These are phyloP conservation scores for Fistulifera pelliculosa DNA, from an alignment of 108 stramenopile genomes.

Conservation along the genomic window DNA sequence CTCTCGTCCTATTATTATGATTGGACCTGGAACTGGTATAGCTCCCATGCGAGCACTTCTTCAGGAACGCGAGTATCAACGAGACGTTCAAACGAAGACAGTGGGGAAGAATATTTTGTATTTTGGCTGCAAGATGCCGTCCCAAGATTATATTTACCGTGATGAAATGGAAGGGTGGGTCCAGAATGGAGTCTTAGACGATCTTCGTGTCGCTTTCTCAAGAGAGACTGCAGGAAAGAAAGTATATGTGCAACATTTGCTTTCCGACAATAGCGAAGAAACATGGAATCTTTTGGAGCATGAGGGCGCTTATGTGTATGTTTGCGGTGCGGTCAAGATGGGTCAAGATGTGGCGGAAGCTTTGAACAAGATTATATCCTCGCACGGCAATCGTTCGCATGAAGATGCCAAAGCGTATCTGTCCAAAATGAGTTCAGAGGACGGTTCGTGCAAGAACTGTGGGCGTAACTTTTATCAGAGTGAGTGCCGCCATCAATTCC, in stretches of 20 bases:
- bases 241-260: slow-evolving; percentile 94
- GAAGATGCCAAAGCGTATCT: slow-evolving; percentile 61
- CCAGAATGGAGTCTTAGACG: slow-evolving; percentile 52
- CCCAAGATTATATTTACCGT: slow-evolving; percentile 86
- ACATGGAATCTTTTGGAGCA: slow-evolving; percentile 65
- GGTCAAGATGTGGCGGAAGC: slow-evolving; percentile 77
- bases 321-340: slow-evolving; percentile 88
- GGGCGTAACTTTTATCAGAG: too few species aligned
- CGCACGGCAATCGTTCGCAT: slow-evolving; percentile 40
- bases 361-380: slow-evolving; percentile 38
- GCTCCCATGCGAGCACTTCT: slow-evolving; percentile 95
- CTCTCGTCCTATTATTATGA: slow-evolving; percentile 78
- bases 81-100: slow-evolving; percentile 11
- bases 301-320: slow-evolving; percentile 63
- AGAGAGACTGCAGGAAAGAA: slow-evolving; percentile 68
- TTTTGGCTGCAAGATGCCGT: slow-evolving; percentile 90
- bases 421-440: slow-evolving; percentile 43
- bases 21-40: slow-evolving; percentile 98
- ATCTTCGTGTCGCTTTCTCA: slow-evolving; percentile 84
- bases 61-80: slow-evolving; percentile 72
- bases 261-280: slow-evolving; percentile 41
- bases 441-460: slow-evolving; percentile 79
- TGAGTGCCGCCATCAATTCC: too few species aligned
- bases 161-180: slow-evolving; percentile 74
- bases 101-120: slow-evolving; percentile 78